These are phyloP conservation scores for Nemania sp. DNA, from an alignment of 2,329 filamentous ascomycete species.

Conservation along the genomic window DNA sequence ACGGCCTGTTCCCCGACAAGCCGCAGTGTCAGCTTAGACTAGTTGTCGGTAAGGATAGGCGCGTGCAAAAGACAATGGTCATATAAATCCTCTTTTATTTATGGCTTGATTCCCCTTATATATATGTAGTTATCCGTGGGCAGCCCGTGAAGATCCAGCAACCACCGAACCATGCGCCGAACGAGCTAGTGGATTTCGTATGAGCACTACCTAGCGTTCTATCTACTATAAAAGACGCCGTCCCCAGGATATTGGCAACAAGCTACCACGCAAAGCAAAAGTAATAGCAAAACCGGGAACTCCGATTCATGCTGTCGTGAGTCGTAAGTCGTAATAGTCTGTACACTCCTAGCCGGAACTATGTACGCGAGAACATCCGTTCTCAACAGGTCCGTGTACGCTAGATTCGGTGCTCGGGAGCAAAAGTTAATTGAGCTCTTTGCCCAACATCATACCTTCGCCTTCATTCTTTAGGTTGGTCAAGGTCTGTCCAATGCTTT, in stretches of 20 bases:
- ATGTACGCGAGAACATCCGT: slow-evolving; percentile 8
- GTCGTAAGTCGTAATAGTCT: slow-evolving; percentile 25
- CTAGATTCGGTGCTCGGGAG: slow-evolving; percentile 10
- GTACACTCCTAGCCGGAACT: slow-evolving; percentile 8
- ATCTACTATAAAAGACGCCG: background rate
- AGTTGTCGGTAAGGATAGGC: slow-evolving; percentile 63
- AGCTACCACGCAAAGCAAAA: slow-evolving; percentile 3
- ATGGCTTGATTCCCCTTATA: background rate
- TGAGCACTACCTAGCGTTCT: background rate
- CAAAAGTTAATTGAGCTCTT: slow-evolving; percentile 38
- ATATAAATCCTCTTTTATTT: slow-evolving; percentile 45
- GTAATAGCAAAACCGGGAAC: slow-evolving; percentile 23
- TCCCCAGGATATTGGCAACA: background rate
- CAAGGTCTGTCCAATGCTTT: slow-evolving; percentile 60
- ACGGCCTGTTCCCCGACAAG: slow-evolving; percentile 57
- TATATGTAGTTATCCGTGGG: background rate
- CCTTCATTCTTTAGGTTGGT: slow-evolving; percentile 61
- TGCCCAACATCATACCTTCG: slow-evolving; percentile 54
- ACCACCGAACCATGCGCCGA: slow-evolving; percentile 7
- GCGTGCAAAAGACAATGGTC: slow-evolving; percentile 59
- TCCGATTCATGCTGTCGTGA: slow-evolving; percentile 28
- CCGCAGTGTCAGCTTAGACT: slow-evolving; percentile 63
- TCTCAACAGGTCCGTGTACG: slow-evolving; percentile 10
- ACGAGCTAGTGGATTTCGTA: slow-evolving; percentile 9
- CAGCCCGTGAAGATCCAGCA: slow-evolving; percentile 30